Evolutionary conservation across 805 yeast species (phyloP).

Genomic region (Ogataea thermomethanolica): DNA sequence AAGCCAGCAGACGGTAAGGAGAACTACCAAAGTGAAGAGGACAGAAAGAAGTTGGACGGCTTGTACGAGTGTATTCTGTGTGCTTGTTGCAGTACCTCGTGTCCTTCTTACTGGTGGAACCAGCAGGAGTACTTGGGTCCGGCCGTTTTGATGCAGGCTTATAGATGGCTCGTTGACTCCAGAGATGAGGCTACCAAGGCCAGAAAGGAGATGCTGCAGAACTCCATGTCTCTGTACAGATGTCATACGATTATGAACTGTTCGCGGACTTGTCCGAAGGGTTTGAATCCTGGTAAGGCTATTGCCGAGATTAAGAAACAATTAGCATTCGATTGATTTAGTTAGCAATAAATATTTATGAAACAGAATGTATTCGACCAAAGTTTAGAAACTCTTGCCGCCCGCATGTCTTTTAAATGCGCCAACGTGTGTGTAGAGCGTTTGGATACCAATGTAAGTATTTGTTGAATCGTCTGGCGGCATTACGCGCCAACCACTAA

Average conservation of each 20-base stretch:
- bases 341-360: slow-evolving; percentile 4
- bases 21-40: slow-evolving; percentile 84
- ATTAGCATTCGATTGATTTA: slow-evolving; percentile 66
- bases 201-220: slow-evolving; percentile 88
- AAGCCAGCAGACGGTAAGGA: slow-evolving; percentile 89
- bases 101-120: slow-evolving; percentile 99
- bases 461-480: neutral
- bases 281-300: slow-evolving; percentile 95
- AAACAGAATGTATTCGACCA: slow-evolving; percentile 3
- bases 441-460: slow-evolving; percentile 1
- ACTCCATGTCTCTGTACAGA: slow-evolving; percentile 96
- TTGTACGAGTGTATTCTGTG: slow-evolving; percentile 96
- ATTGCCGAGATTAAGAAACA: slow-evolving; percentile 96
- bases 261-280: slow-evolving; percentile 97
- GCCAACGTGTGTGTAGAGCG: slow-evolving; percentile 1
- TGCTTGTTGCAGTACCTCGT: slow-evolving; percentile 98
- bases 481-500: neutral
- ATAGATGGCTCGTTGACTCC: slow-evolving; percentile 96
- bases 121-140: slow-evolving; percentile 98
- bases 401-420: neutral
- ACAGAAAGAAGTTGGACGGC: slow-evolving; percentile 95
- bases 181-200: slow-evolving; percentile 84
- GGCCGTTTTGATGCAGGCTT: slow-evolving; percentile 98
- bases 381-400: neutral
- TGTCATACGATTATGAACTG: slow-evolving; percentile 99